A percentile compares a stretch with the other conserved stretches of the same genome.
phyloP scores from a whole-genome alignment of 2,329 filamentous ascomycete genomes.

The Hypoxylon sp. region DNA sequence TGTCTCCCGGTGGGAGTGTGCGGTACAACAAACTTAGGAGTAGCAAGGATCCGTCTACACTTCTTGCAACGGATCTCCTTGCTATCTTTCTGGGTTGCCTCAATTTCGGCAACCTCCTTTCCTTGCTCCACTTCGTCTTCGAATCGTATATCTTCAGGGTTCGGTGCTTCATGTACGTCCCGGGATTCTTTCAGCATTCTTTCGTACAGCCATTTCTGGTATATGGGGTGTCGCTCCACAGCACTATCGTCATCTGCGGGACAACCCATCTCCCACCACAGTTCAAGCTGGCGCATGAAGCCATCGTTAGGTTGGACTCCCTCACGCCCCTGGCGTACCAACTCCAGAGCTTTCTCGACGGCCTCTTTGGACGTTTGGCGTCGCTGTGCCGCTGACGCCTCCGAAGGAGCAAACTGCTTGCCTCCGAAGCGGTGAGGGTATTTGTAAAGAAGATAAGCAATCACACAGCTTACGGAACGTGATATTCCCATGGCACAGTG shows the following conservation, averaged over 20 bases:
- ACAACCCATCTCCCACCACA: conserved; percentile 91
- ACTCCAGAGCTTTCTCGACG: conserved; percentile 73
- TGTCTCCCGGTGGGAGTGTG: conserved; percentile 64
- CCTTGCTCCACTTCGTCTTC: conserved; percentile 76
- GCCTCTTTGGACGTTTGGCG: conserved; percentile 63
- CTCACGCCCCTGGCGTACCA: conserved; percentile 78
- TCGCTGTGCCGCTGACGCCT: conserved; percentile 56
- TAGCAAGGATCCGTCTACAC: conserved; percentile 78
- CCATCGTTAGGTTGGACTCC: conserved; percentile 91
- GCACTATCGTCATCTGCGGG: conserved; percentile 70
- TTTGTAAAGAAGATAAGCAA: conserved; percentile 86
- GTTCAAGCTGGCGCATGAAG: conserved; percentile 88
- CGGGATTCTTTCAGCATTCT: conserved; percentile 70
- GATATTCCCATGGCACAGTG: conserved; percentile 96
- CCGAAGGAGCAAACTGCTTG: conserved; percentile 61
- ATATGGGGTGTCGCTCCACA: conserved; percentile 77
- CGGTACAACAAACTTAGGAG: conserved; percentile 73
- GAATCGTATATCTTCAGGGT: conserved; percentile 82
- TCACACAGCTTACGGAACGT: conserved; percentile 85
- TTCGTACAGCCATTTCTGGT: conserved; percentile 79
- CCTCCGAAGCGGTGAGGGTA: conserved; percentile 68
- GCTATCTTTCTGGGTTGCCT: conserved; percentile 46
- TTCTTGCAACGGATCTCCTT: conserved; percentile 88
- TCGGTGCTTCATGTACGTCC: conserved; percentile 83
- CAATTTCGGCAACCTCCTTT: conserved; percentile 48